Conservation (phyloP, 192 early-diverging fungal genomes). For the Gaertneriomyces semiglobifer region DNA sequence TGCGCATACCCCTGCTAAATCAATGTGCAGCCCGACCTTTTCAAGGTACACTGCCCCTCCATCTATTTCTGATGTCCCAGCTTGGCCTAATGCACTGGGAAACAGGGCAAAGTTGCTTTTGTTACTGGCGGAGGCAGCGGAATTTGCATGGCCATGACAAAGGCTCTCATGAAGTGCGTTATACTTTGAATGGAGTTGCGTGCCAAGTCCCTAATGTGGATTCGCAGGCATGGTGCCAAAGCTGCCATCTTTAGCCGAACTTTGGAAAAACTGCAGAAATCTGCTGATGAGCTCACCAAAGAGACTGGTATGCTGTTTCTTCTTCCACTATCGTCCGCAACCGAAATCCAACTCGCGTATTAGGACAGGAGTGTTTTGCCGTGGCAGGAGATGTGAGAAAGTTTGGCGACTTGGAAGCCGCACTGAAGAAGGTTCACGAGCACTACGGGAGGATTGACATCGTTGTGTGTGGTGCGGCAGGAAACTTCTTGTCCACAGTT, state of each 20-base stretch:
- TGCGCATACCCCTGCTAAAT: neutral
- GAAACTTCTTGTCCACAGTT: constrained; percentile 70
- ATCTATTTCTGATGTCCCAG: constrained; percentile 20
- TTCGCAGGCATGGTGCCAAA: constrained; percentile 38
- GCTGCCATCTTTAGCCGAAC: constrained; percentile 64
- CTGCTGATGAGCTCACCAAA: constrained; percentile 59
- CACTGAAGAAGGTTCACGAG: constrained; percentile 57
- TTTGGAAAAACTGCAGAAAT: constrained; percentile 61
- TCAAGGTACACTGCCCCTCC: constrained; percentile 32
- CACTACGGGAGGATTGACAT: constrained; percentile 67
- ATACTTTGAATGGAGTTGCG: constrained; percentile 25
- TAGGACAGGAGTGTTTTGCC: constrained; percentile 29
- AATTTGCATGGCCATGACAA: constrained; percentile 66
- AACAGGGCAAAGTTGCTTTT: constrained; percentile 58
- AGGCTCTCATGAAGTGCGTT: constrained; percentile 59
- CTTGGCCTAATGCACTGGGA: no score
- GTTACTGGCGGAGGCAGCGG: constrained; percentile 68
- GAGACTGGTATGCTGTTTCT: constrained; percentile 42
- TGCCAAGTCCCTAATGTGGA: constrained; percentile 15
- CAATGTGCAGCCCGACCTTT: constrained; percentile 5
- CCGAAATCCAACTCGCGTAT: neutral
- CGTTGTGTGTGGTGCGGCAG: constrained; percentile 62
- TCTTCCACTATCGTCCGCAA: neutral
- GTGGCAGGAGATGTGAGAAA: constrained; percentile 66
- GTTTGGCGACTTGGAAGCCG: constrained; percentile 53